Base-by-base conservation (phyloP, 2,329 filamentous ascomycete genomes). In the Eutypa lata region DNA sequence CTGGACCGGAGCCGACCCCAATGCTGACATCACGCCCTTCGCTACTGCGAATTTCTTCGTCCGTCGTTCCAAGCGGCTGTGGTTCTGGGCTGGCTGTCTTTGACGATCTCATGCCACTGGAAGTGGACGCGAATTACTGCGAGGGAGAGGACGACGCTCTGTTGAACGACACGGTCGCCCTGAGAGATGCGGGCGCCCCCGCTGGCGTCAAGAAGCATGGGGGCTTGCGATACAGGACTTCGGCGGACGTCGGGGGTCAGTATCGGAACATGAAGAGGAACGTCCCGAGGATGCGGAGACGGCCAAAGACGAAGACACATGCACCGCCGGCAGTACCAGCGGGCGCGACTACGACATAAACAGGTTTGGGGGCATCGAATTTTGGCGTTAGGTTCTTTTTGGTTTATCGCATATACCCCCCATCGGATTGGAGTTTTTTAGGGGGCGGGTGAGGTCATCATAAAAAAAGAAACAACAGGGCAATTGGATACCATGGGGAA, bases 251-350 rank as follows among this genome's bases (percentile, higher is more conserved):
- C 6, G 65, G 62, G 22, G 51, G 55, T 16, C 51, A 57, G n/a
- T 63, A 63, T 46, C 65, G 62, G 49, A 63, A 65, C 46, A 59
- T 66, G 61, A 65, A 57, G 53, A 64, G 59, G 52, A 65, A 56
- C 48, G 54, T 58, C 22, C 60, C 64, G 51, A 61, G 64, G 44
- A 64, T 68, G 64, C 61, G 65, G 18, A 60, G 59, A 44, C 60
- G 65, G 31, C 51, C 45, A 21, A 61, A 56, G 28, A 44, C 51
- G n/a, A 55, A 51, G 22, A 21, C 54, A 44, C n/a, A 49, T 22
- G 31, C 56, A 26, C 43, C 57, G 33, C 31, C 56, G 47, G 43
- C 46, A 19, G 42, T 16, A 45, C 42, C 42, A 47, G 22, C 56
- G 28, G 31, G 48, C 5, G 47, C 54, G 56, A 51, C 44, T 52